phyloP scores from a whole-genome alignment of 805 yeast genomes.

The Candida maesae region DNA sequence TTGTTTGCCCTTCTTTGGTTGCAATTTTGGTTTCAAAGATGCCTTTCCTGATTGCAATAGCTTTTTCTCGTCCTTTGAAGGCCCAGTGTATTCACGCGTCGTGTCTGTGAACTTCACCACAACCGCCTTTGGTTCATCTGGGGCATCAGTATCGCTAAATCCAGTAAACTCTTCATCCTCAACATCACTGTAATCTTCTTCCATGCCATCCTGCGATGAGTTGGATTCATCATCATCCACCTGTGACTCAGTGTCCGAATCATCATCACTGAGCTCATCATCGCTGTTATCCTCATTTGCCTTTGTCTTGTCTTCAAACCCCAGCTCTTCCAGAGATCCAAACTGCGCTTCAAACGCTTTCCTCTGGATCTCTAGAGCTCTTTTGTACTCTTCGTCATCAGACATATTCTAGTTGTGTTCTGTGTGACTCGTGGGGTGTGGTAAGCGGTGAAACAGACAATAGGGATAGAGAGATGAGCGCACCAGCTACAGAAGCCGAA shows the following conservation, averaged over 20 bases:
- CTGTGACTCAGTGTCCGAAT: background rate
- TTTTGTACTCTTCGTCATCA: constrained; percentile 15
- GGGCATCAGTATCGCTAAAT: background rate
- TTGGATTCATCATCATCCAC: too few species aligned
- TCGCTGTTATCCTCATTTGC: constrained; percentile 3
- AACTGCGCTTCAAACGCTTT: constrained; percentile 61
- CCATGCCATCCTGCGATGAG: constrained; percentile 23
- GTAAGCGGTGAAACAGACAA: too few species aligned
- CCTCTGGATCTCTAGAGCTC: constrained; percentile 47
- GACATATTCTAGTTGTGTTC: too few species aligned
- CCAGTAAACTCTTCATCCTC: constrained; percentile 21
- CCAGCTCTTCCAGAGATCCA: constrained; percentile 53
- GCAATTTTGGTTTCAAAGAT: constrained; percentile 31
- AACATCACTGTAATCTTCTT: constrained; percentile 23
- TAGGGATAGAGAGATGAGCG: background rate
- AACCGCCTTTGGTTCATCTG: constrained; percentile 13
- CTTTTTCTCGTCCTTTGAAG: constrained; percentile 48
- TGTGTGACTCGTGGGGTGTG: too few species aligned
- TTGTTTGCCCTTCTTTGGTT: constrained; percentile 9
- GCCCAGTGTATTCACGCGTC: constrained; percentile 26
- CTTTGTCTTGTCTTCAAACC: constrained; percentile 45
- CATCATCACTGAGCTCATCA: background rate
- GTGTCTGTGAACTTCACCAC: constrained; percentile 40
- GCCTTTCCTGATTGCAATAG: constrained; percentile 54
- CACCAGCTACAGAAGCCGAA: too few species aligned